A percentile compares a stretch with the other conserved stretches of the same genome.
phyloP scores from a whole-genome alignment of 345 rosid genomes.

The Citrus mangshanensis region DNA sequence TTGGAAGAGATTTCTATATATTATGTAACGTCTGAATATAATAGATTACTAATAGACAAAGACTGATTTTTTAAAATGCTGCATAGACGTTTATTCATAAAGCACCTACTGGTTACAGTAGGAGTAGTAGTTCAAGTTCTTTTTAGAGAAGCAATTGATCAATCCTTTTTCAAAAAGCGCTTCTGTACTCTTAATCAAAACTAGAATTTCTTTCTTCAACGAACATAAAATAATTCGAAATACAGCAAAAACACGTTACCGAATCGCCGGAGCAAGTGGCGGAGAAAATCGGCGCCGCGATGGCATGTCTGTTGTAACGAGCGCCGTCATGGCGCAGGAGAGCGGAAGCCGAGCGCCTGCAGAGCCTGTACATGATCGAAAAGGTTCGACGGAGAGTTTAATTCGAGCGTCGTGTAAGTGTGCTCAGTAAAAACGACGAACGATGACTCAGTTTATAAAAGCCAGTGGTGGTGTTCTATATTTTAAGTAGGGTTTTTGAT shows the following conservation, averaged over 20 bases:
- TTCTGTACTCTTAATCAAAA: background rate
- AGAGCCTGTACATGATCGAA: slow-evolving; percentile 59
- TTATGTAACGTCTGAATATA: too few species aligned
- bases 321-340: slow-evolving; percentile 43
- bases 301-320: slow-evolving; percentile 27
- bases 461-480: background rate
- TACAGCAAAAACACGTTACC: slow-evolving; percentile 23
- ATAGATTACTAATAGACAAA: too few species aligned
- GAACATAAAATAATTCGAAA: background rate
- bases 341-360: slow-evolving; percentile 64
- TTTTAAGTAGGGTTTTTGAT: slow-evolving; percentile 56
- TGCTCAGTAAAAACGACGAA: too few species aligned
- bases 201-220: background rate
- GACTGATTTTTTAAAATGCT: background rate
- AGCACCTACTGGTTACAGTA: background rate
- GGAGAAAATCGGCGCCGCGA: slow-evolving; percentile 37
- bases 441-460: background rate
- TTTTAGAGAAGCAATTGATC: background rate
- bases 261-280: slow-evolving; percentile 26
- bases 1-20: background rate
- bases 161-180: background rate
- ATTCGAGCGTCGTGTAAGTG: too few species aligned
- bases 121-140: background rate
- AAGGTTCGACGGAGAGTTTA: background rate
- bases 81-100: background rate